Base-by-base conservation (phyloP, 495 filamentous ascomycete genomes). In the Penicillium maclennaniae region DNA sequence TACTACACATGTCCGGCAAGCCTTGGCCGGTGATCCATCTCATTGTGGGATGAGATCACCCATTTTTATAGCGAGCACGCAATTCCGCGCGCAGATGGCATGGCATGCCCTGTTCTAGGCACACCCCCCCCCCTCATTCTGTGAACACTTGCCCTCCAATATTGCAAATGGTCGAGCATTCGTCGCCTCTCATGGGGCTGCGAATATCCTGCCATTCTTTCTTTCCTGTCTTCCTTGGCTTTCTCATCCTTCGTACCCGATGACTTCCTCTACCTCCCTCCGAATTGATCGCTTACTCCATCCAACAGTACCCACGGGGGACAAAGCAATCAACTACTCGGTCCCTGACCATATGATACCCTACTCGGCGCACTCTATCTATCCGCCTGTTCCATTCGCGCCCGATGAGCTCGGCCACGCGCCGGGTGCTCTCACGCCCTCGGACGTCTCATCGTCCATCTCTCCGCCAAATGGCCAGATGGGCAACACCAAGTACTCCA, bases 401-500 rank as follows among this genome's bases (percentile, higher is more conserved):
- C 57, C 68, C 49, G 74, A 75, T 56, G 74, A 77, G 14, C 54
- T 73, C 45, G 69, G 70, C 34, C 71, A 72, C 51, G 67, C 58
- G 14, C 60, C 66, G 38, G 72, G 74, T 26, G 62, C 67, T 21
- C 46, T 72, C 49, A 75, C 74, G 17, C 72, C 74, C 15, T 77
- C 74, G 25, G 74, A 77, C 53, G 70, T 77, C 48, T 77, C 74
- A 0, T 71, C 69, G 6, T 77, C 74, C 46, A 77, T 77, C 56
- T 76, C 72, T 28, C 74, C 74, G 17, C 74, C 74, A 23, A 77
- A 74, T 51, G 74, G 74, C 25, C 65, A 69, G 38, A 67, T 77
- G 64, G 70, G 69, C 56, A 72, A 71, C 65, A 69, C 49, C 62
- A 74, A 75, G 56, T 77, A 77, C 69, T 72, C 69, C 66, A 75